These are phyloP conservation scores for Chrysoporthe deuterocubensis DNA, from an alignment of 2,329 filamentous ascomycete species.

Conservation along the genomic window DNA sequence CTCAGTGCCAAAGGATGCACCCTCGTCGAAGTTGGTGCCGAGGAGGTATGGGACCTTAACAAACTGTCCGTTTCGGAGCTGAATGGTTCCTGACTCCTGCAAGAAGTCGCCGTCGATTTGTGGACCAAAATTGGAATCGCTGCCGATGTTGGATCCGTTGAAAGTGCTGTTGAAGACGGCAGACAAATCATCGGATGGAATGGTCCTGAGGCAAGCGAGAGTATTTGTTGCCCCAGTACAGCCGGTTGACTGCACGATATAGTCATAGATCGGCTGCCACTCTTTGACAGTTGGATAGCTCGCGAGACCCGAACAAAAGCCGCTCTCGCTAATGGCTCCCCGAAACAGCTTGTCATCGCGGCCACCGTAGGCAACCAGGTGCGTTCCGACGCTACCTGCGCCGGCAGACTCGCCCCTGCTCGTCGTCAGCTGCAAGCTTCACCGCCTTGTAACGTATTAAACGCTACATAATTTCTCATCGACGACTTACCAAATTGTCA, in stretches of 20 bases:
- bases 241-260: constrained; percentile 9
- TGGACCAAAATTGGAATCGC: constrained; percentile 10
- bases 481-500: constrained; percentile 33
- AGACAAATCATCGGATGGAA: constrained; percentile 13
- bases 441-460: not conserved
- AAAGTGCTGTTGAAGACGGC: constrained; percentile 25
- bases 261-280: constrained; percentile 27
- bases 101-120: constrained; percentile 27
- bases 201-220: constrained; percentile 23
- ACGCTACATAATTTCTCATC: not conserved
- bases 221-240: constrained; percentile 16
- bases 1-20: constrained; percentile 5
- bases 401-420: constrained; percentile 50
- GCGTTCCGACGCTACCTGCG: constrained; percentile 41
- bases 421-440: constrained; percentile 31
- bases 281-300: constrained; percentile 6
- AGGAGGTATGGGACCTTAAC: constrained; percentile 21
- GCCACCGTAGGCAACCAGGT: constrained; percentile 35
- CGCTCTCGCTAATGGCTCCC: constrained; percentile 34
- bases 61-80: constrained; percentile 5
- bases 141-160: constrained; percentile 19
- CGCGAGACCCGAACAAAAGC: not conserved
- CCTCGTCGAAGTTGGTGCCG: constrained; percentile 21
- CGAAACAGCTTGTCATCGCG: constrained; percentile 53
- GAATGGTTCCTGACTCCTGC: constrained; percentile 1